Evolutionary conservation across 2,329 filamentous ascomycete genomes (phyloP).

Genomic region (Daldinia sp.): DNA sequence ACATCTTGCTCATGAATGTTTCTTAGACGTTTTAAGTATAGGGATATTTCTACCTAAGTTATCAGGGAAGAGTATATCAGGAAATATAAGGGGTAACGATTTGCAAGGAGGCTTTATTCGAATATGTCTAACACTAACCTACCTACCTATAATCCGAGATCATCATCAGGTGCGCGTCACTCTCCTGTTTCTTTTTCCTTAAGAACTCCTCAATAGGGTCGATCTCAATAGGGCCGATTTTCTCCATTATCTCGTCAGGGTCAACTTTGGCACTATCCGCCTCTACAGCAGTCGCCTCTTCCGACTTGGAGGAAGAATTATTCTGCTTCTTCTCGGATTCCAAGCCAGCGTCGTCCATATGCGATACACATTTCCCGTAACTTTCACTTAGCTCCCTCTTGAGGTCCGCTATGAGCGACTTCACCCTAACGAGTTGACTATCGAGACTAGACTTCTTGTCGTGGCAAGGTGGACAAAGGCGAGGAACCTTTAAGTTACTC

Average conservation of each 20-base stretch:
- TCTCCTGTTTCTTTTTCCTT: slow-evolving; percentile 39
- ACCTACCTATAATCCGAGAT: slow-evolving; percentile 21
- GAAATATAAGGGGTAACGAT: neutral
- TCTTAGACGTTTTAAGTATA: neutral
- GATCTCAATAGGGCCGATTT: slow-evolving; percentile 22
- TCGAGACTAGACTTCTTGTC: slow-evolving; percentile 30
- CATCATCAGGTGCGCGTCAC: slow-evolving; percentile 45
- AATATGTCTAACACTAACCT: neutral
- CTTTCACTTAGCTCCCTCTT: slow-evolving; percentile 29
- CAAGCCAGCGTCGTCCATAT: slow-evolving; percentile 41
- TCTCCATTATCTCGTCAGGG: neutral
- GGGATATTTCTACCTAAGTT: neutral
- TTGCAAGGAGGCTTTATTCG: neutral
- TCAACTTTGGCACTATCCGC: neutral
- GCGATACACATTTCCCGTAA: slow-evolving; percentile 43
- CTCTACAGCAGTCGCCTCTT: neutral
- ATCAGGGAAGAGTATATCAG: too few relatives aligned
- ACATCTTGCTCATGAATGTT: neutral
- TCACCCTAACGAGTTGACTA: slow-evolving; percentile 25
- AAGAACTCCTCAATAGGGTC: slow-evolving; percentile 40
- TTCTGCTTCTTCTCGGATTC: slow-evolving; percentile 9
- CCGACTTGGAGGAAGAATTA: neutral
- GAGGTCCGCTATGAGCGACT: slow-evolving; percentile 36
- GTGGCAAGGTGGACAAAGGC: slow-evolving; percentile 37
- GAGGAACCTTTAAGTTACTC: slow-evolving; percentile 36